Base-by-base conservation (phyloP, 352 stramenopile species). In the Phytophthora sp. region DNA sequence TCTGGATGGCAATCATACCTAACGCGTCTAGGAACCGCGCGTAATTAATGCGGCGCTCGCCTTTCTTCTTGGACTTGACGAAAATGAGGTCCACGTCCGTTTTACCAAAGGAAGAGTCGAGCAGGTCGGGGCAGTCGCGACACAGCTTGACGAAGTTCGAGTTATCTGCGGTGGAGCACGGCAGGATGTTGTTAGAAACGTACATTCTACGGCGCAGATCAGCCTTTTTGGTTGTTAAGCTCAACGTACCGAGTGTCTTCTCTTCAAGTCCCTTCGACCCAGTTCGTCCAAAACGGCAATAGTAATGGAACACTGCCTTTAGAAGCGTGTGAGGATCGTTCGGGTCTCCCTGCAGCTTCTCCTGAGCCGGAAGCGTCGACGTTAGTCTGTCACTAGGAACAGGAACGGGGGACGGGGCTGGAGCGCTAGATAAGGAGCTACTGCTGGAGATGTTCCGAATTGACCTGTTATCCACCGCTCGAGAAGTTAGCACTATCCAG, bases 51-150 rank as follows among this genome's bases (percentile, higher is more conserved):
- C 85, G 81, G 4, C 88, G 79, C 64, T 95, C 82, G 23, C 84
- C 82, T 44, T 95, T 96, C 68, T 91, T 89, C 73, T 95, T 95
- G 36, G 77, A 71, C 49, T 93, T 95, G 58, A 92, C 77, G 47
- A 96, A 96, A 46, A 95, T 95, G 12, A 96, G 63, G 59, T 96
- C 89, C 20, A 96, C 84, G 59, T 96, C 89, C 7, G 82, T 91
- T 20, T 76, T 82, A 20, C 76, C 77, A 46, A 96, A 92, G 15
- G 46, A 59, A 6, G 63, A 35, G 39, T 84, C 71, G 5, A 96
- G 49, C 50, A 95, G 58, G 0, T 79, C 75, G 0, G 88, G 89
- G 49, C 77, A 93, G 33, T 94, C 85, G 7, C 87, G 83, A 51
- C 82, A 93, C 30, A 96, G 77, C 67, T 95, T 95, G 63, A 86